Percentiles rank a stretch among this genome's conserved stretches.
These are phyloP conservation scores for Colletotrichum phormii DNA, from an alignment of 2,329 filamentous ascomycete species.

Conservation along the genomic window DNA sequence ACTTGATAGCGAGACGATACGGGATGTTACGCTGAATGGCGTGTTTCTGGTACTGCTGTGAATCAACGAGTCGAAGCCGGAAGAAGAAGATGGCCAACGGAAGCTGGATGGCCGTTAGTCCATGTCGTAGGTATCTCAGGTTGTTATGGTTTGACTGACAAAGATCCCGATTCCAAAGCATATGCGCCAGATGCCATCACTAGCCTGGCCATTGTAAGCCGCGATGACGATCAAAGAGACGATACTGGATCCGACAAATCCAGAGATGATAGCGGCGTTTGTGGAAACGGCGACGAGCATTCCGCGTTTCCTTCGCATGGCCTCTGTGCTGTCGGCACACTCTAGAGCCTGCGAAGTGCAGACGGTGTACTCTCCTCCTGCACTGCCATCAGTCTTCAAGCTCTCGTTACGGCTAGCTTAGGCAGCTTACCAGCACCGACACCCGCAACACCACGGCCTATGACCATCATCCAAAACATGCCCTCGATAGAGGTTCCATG, in stretches of 20 bases:
- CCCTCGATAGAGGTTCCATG: slow-evolving; percentile 54
- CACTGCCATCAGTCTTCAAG: background rate
- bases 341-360: slow-evolving; percentile 44
- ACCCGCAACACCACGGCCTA: slow-evolving; percentile 58
- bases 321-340: slow-evolving; percentile 43
- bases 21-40: slow-evolving; percentile 43
- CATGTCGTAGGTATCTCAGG: too few species aligned
- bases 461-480: slow-evolving; percentile 64
- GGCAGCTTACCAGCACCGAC: slow-evolving; percentile 54
- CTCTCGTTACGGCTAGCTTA: accelerated
- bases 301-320: slow-evolving; percentile 42
- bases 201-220: slow-evolving; percentile 46
- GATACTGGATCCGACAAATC: slow-evolving; percentile 53
- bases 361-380: slow-evolving; percentile 45
- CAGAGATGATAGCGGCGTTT: slow-evolving; percentile 50
- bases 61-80: slow-evolving; percentile 63
- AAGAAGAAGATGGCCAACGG: slow-evolving; percentile 66
- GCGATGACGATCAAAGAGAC: slow-evolving; percentile 58
- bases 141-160: slow-evolving; percentile 36
- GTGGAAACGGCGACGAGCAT: slow-evolving; percentile 53
- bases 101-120: slow-evolving; percentile 6
- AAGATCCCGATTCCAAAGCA: slow-evolving; percentile 54
- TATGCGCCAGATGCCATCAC: slow-evolving; percentile 58
- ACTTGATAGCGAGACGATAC: slow-evolving; percentile 39
- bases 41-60: slow-evolving; percentile 50